phyloP scores from a whole-genome alignment of 1,284 basidiomycete genomes.

The Cystobasidium sp. region DNA sequence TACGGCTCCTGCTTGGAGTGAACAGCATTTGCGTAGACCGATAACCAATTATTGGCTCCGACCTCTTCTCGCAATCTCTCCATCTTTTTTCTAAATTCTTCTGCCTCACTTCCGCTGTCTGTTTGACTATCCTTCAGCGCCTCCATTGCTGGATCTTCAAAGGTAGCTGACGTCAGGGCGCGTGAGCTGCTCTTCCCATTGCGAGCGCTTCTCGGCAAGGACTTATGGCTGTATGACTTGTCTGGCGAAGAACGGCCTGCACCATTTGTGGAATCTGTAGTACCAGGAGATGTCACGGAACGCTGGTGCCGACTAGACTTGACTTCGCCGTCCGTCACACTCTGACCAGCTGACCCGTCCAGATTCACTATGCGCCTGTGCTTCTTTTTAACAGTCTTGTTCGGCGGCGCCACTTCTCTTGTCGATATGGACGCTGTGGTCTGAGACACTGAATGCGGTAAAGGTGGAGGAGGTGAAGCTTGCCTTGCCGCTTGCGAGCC shows the following conservation, averaged over 20 bases:
- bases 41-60: slow-evolving; percentile 61
- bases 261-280: not conserved
- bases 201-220: not conserved
- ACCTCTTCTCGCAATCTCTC: slow-evolving; percentile 81
- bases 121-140: not conserved
- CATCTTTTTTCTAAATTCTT: slow-evolving; percentile 73
- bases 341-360: slow-evolving; percentile 28
- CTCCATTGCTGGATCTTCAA: not conserved
- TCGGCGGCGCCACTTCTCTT: too few relatives aligned
- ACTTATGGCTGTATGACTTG: not conserved
- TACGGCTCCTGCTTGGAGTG: not conserved
- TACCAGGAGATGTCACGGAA: not conserved
- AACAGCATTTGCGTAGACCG: slow-evolving; percentile 28
- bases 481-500: not conserved
- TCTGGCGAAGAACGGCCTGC: not conserved
- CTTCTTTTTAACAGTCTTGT: slow-evolving; percentile 39
- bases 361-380: slow-evolving; percentile 50
- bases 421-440: too few relatives aligned
- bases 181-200: not conserved
- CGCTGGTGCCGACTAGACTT: not conserved
- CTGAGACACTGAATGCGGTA: not conserved
- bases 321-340: not conserved
- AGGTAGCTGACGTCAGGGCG: not conserved
- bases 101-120: slow-evolving; percentile 60
- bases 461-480: not conserved